Conservation (phyloP, 2,329 filamentous ascomycete genomes). For the Periconia sp. region DNA sequence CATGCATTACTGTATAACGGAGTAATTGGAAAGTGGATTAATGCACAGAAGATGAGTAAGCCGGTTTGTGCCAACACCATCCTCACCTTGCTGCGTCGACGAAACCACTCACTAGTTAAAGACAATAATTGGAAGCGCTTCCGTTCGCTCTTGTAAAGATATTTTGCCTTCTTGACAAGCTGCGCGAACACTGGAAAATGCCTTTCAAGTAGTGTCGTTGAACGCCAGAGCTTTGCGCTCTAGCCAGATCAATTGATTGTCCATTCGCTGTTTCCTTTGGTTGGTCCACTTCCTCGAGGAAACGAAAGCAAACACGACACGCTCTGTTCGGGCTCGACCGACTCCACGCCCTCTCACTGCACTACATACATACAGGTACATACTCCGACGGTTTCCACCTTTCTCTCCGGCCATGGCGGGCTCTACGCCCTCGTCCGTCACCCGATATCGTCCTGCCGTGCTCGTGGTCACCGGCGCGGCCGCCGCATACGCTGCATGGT, state of each 20-base stretch:
- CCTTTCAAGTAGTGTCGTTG: slow-evolving; percentile 6
- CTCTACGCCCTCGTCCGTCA: slow-evolving; percentile 34
- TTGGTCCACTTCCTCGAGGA: not conserved
- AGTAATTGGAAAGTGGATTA: too few species aligned
- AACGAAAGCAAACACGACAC: too few species aligned
- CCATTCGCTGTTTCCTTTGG: not conserved
- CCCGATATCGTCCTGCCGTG: slow-evolving; percentile 50
- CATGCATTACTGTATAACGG: too few species aligned
- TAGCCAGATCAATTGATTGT: not conserved
- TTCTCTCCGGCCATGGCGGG: slow-evolving; percentile 25
- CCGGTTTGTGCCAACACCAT: too few species aligned
- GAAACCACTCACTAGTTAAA: too few species aligned
- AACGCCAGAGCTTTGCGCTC: slow-evolving; percentile 4
- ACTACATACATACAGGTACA: too few species aligned
- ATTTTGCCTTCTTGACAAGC: not conserved
- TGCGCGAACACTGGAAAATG: not conserved
- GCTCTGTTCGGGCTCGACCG: too few species aligned
- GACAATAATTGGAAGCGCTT: too few species aligned
- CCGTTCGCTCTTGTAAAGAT: not conserved
- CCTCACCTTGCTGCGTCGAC: too few species aligned
- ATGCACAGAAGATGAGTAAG: too few species aligned
- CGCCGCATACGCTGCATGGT: slow-evolving; percentile 60
- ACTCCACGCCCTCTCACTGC: too few species aligned
- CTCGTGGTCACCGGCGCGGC: slow-evolving; percentile 60
- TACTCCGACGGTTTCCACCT: not conserved